phyloP scores from a whole-genome alignment of 768 basidiomycete genomes.

The Trametes meyenii region DNA sequence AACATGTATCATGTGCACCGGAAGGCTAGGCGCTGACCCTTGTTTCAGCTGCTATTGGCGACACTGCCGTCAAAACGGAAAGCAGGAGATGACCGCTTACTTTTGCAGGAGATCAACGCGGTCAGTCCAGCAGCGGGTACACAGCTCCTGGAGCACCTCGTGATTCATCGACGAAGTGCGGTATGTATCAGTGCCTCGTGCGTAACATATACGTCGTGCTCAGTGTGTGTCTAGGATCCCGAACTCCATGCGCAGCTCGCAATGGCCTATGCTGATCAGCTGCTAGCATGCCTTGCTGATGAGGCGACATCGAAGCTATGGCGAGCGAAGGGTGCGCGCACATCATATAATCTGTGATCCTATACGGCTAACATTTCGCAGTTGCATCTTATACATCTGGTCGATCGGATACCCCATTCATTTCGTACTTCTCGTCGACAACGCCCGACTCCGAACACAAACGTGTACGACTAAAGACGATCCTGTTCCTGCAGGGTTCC shows the following conservation, averaged over 20 bases:
- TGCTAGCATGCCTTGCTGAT: conserved; percentile 52
- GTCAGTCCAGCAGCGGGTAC: conserved; percentile 63
- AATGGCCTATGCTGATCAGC: conserved; percentile 52
- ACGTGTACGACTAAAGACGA: conserved; percentile 67
- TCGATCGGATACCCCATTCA: conserved; percentile 46
- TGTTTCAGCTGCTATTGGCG: conserved; percentile 59
- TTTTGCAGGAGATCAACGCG: conserved; percentile 58
- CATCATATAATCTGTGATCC: neutral
- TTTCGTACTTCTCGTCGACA: conserved; percentile 80
- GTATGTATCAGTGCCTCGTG: conserved; percentile 40
- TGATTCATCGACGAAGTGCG: conserved; percentile 65
- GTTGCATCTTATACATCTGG: conserved; percentile 35
- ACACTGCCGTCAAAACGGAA: conserved; percentile 58
- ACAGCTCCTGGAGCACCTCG: conserved; percentile 80
- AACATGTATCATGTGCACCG: neutral
- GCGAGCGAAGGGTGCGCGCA: conserved; percentile 63
- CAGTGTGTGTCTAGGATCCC: conserved; percentile 45
- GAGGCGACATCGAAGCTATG: conserved; percentile 63
- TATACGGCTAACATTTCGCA: neutral
- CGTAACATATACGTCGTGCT: neutral
- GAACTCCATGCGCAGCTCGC: conserved; percentile 73
- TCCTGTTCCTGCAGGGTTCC: conserved; percentile 83
- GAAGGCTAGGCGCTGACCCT: neutral
- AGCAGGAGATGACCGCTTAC: conserved; percentile 60
- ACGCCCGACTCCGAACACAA: conserved; percentile 81